Base-by-base conservation (phyloP, 176 grass and related monocot genomes). In the Neostapfia colusana region DNA sequence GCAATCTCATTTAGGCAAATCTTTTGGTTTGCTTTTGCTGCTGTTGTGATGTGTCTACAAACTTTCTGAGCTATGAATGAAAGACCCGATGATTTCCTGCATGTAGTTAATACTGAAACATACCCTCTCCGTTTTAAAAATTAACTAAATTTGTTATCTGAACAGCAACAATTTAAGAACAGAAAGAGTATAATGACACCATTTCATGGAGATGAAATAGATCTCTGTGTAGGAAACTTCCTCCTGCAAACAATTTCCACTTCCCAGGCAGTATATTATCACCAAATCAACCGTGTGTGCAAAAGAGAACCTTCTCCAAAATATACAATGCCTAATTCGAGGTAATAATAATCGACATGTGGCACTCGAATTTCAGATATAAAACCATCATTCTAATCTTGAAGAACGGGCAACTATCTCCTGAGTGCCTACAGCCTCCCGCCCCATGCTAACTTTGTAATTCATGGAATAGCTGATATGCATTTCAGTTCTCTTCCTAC, bases 11-110 rank as follows among this genome's bases (percentile, higher is more conserved):
- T 76, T 65, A 53, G 28, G 75, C 44, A 53, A 65, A 38, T 21
- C 7, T 38, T 49, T n/a, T 4, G 35, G 59, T 64, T 77, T 64
- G 42, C 42, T 9, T 63, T 17, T 50, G 43, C 13, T 5, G 4
- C 8, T 66, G 9, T 20, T 65, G 35, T 65, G 36, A 0, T 77
- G 75, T 77, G 51, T 65, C 75, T 65, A 65, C 61, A 64, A 31
- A 31, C 31, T 31, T 31, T 31, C 31, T 31, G 31, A 31, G 31
- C 3, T 31, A 31, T 31, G 31, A 31, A 31, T 31, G 31, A 31
- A 31, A 31, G 31, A 31, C 31, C 31, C 1, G 31, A 31, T 3
- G 31, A 31, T 31, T 31, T 31, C 31, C 31, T 3, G 31, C 31
- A 31, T 3, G 10, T 2, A 75, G 62, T 34, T 34, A 36, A 72